Conservation (phyloP, 345 rosid genomes). For the Aurinia saxatilis region DNA sequence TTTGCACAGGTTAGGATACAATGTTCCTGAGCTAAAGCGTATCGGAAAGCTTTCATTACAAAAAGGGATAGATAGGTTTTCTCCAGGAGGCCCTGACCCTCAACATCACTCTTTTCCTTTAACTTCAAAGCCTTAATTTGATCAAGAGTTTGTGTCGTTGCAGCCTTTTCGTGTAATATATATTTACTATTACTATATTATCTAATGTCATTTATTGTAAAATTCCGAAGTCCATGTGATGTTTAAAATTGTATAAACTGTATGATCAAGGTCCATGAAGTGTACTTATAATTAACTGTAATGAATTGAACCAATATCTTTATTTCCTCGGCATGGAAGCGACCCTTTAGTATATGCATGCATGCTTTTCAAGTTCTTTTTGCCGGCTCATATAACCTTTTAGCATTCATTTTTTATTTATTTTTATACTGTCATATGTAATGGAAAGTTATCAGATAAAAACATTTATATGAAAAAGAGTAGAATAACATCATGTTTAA, state of each 20-base stretch:
- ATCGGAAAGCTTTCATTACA: slow-evolving; percentile 3
- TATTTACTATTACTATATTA: background rate
- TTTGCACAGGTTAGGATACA: slow-evolving; percentile 27
- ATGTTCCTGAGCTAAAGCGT: slow-evolving; percentile 19
- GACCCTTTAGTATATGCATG: background rate
- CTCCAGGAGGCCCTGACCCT: slow-evolving; percentile 35
- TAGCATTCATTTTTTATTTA: no score
- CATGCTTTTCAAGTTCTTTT: background rate
- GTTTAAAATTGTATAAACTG: slow-evolving; percentile 2
- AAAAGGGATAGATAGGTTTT: slow-evolving; percentile 18
- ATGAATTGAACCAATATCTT: background rate
- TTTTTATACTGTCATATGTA: no score
- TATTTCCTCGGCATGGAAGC: background rate
- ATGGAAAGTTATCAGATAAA: background rate
- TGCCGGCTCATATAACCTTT: background rate
- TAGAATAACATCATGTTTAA: no score
- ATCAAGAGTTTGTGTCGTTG: slow-evolving; percentile 1
- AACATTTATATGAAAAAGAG: background rate
- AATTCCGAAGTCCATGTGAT: background rate
- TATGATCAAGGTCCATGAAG: background rate
- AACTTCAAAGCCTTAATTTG: slow-evolving; percentile 17
- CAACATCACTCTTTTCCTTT: slow-evolving; percentile 29
- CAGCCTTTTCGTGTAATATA: slow-evolving; percentile 1
- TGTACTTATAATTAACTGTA: slow-evolving; percentile 3
- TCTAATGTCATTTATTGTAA: background rate